Conservation (phyloP, 2,329 filamentous ascomycete species). For the Xylariaceae sp. region DNA sequence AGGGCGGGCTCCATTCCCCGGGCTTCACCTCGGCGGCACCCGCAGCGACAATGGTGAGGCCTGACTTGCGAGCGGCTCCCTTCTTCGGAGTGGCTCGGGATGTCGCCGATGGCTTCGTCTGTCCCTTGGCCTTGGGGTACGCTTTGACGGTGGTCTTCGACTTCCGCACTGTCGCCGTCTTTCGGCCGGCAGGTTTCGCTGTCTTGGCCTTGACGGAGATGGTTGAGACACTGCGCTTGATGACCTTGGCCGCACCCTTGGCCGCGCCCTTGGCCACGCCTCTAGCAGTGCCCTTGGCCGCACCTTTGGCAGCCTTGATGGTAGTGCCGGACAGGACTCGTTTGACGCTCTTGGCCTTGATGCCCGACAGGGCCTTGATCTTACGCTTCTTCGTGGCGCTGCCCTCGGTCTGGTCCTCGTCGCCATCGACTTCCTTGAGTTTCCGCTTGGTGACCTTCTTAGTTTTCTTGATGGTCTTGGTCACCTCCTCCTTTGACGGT, state of each 20-base stretch:
- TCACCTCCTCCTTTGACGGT: conserved; percentile 34
- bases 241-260: conserved; percentile 26
- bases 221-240: conserved; percentile 33
- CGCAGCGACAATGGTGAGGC: conserved; percentile 18
- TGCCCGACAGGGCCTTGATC: conserved; percentile 30
- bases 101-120: conserved; percentile 11
- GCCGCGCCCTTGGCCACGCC: conserved; percentile 29
- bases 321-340: conserved; percentile 23
- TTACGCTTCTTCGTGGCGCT: conserved; percentile 38
- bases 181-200: conserved; percentile 14
- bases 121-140: conserved; percentile 20
- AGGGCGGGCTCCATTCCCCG: conserved; percentile 3
- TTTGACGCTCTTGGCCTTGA: conserved; percentile 20
- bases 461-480: conserved; percentile 25
- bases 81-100: conserved; percentile 14
- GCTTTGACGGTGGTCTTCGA: conserved; percentile 22
- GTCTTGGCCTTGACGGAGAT: conserved; percentile 31
- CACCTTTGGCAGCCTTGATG: conserved; percentile 20
- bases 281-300: conserved; percentile 25
- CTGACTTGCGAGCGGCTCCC: conserved; percentile 11
- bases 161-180: conserved; percentile 19
- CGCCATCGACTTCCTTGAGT: conserved; percentile 43
- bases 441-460: conserved; percentile 48
- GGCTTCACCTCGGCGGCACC: conserved; percentile 8
- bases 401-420: conserved; percentile 22